Evolutionary conservation across 2,329 filamentous ascomycete genomes (phyloP).

Genomic region (Knufia fluminis): DNA sequence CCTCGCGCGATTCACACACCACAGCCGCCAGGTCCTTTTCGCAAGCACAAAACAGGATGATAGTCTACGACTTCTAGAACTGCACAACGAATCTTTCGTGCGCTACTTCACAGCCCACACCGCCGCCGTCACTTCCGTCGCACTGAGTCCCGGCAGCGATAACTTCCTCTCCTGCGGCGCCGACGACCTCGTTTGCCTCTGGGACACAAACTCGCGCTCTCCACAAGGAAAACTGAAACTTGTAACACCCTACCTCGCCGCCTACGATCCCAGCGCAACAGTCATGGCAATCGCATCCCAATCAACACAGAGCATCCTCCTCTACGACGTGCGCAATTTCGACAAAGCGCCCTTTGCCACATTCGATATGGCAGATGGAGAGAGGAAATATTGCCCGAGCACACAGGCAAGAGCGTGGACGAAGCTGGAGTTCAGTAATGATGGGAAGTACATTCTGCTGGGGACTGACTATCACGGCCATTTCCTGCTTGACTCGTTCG

Average conservation of each 20-base stretch:
- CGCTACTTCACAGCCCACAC: slow-evolving; percentile 93
- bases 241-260: slow-evolving; percentile 68
- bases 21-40: slow-evolving; percentile 83
- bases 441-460: slow-evolving; percentile 77
- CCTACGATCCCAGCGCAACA: slow-evolving; percentile 85
- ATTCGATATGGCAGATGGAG: slow-evolving; percentile 61
- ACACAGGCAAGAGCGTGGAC: slow-evolving; percentile 58
- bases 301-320: slow-evolving; percentile 64
- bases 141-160: slow-evolving; percentile 77
- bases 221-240: slow-evolving; percentile 73
- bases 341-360: slow-evolving; percentile 81
- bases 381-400: slow-evolving; percentile 46
- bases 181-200: slow-evolving; percentile 84
- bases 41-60: slow-evolving; percentile 91
- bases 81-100: slow-evolving; percentile 90
- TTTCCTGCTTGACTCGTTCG: slow-evolving; percentile 88
- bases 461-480: slow-evolving; percentile 78
- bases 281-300: slow-evolving; percentile 87
- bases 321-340: slow-evolving; percentile 91
- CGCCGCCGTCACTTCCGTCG: slow-evolving; percentile 69
- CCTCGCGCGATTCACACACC: slow-evolving; percentile 87
- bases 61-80: slow-evolving; percentile 74
- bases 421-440: slow-evolving; percentile 89
- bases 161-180: slow-evolving; percentile 85
- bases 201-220: slow-evolving; percentile 75